Conservation (phyloP, 371 early-diverging fungal genomes). For the Smittium culicis region DNA sequence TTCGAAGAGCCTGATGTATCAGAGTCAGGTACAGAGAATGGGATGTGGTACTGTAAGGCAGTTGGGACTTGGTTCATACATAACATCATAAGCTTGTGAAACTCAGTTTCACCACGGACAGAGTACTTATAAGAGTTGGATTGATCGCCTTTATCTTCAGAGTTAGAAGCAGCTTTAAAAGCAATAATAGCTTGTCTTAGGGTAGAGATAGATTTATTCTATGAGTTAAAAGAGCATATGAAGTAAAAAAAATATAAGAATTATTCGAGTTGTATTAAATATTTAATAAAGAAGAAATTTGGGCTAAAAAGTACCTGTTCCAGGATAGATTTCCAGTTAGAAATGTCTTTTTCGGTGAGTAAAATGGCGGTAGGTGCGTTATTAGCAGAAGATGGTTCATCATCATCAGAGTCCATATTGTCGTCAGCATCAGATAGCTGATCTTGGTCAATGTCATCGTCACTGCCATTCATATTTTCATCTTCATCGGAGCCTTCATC, state of each 20-base stretch:
- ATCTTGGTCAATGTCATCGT: conserved; percentile 27
- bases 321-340: too few relatives aligned
- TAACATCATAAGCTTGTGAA: conserved; percentile 58
- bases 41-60: conserved; percentile 42
- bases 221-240: too few relatives aligned
- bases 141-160: conserved; percentile 51
- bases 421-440: conserved; percentile 26
- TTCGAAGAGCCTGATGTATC: neutral
- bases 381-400: too few relatives aligned
- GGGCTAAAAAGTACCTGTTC: too few relatives aligned
- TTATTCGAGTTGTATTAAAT: too few relatives aligned
- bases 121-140: conserved; percentile 38
- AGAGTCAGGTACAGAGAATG: neutral
- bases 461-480: conserved; percentile 30
- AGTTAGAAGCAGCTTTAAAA: conserved; percentile 64
- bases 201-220: conserved; percentile 40
- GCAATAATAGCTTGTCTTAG: conserved; percentile 60
- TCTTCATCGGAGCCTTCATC: conserved; percentile 42
- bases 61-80: conserved; percentile 42
- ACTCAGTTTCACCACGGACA: conserved; percentile 56
- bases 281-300: too few relatives aligned
- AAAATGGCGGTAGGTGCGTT: too few relatives aligned
- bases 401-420: conserved; percentile 29
- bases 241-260: too few relatives aligned
- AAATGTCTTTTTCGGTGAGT: too few relatives aligned